Evolutionary conservation across 2,329 filamentous ascomycete genomes (phyloP), one percentile per base, ranked within the genome.

Genomic region (Eutypa lata): DNA sequence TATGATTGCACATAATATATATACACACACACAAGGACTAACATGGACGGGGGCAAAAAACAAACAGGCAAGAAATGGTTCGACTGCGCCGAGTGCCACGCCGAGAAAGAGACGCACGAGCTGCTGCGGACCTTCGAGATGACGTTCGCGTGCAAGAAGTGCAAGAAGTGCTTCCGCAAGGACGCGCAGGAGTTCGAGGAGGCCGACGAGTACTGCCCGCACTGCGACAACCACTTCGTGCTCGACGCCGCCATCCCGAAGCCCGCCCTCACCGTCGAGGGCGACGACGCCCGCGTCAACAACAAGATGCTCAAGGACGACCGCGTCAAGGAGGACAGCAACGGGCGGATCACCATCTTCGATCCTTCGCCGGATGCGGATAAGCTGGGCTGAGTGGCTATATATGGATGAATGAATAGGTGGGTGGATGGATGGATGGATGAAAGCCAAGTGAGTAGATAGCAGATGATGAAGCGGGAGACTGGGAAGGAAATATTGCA

Each of bases 201-300:
- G 63, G 88, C 90, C 69, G 94, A 99, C 76, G 95, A 99, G 72
- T 99, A 96, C 80, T 99, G 94, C 78, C 95, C 94, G 21, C 90
- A 97, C 76, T 99, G 94, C 78, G 94, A 99, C 70, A 99, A 99
- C 76, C 95, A 99, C 74, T 99, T 92, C 68, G 89, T 99, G 38
- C 79, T 99, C 58, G 92, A 97, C 4, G 95, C 94, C 49, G 73
- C 88, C 62, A 90, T 88, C 4, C 90, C 94, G 21, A 89, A 95
- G 73, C 83, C 92, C 10, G 82, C 88, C 35, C 75, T 99, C 49
- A 84, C 92, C 60, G 82, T 99, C 49, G 94, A 99, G 76, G 90
- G 93, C 56, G 93, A 95, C 57, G 95, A 99, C 73, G 86, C 87
- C 3, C 81, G 94, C 55, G 81, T 92, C 63, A 90, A 99, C 72